Evolutionary conservation across 169 alveolate species (phyloP), one percentile per base, ranked within the genome.

Genomic region (Plasmodium knowlesi): DNA sequence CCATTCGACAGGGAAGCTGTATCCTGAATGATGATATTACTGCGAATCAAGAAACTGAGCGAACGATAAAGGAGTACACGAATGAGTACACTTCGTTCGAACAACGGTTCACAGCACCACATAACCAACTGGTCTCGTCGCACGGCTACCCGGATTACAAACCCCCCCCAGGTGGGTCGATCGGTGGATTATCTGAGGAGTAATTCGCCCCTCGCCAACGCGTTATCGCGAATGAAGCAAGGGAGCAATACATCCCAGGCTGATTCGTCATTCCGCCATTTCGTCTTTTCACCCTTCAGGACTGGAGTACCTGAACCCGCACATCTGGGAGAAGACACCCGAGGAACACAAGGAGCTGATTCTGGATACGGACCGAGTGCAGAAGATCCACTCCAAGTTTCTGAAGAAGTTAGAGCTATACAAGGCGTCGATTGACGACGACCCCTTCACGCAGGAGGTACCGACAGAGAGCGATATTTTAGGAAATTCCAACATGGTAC

Each of bases 381-480:
- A 94, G 37, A 72, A 82, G 25, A 41, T 94, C 19, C 95, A 94
- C 71, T 84, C 89, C 32, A 74, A 90, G 10, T 94, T 83, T 83
- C 46, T 94, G 50, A 57, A 79, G 72, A 89, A 90, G 53, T 82
- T 94, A 12, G 95, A 90, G 54, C 28, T 90, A 19, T 93, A 93
- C 30, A 93, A 94, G 41, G 96, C 88, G 9, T 67, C 93, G 2
- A 80, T 90, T 32, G 84, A 83, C 53, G 96, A 94, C 14, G 96
- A 94, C 73, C 96, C 96, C n/a, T 90, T 94, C 82, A 46, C 92
- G 34, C 95, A 88, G 67, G 80, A 86, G 54, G 93, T 53, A 8
- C 93, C 93, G 4, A 54, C 93, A n/a, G 93, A 86, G 80, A 86
- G 50, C 80, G 93, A 86, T 32, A 74, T 86, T 0, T 16, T 86